Base-by-base conservation (phyloP, 1,139 yeast species). In the Trichomonascaceae sp. region DNA sequence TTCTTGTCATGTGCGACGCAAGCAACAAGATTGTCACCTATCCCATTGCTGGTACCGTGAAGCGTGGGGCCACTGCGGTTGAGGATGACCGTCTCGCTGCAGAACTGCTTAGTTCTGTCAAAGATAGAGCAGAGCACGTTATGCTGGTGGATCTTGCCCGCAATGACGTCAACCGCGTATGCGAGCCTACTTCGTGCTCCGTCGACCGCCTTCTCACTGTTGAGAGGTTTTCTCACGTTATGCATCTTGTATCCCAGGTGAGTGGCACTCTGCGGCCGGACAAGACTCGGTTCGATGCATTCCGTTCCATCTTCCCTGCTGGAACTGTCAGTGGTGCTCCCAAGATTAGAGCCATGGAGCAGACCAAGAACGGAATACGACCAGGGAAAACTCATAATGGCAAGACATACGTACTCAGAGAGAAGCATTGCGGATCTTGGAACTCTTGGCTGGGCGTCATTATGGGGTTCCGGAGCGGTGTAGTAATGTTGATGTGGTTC, bases 291-390 rank as follows among this genome's bases (percentile, higher is more conserved):
- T 89, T 89, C 52, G 98, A 89, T 60, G 98, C 98, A 0, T 85
- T 89, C 59, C 71, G 98, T 54, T 85, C 96, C 5, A 82, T 89
- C 39, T 89, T 89, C 72, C 98, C 98, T 16, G 98, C 98, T 1
- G 98, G 98, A 30, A 89, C 98, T 1, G 97, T 89, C 11, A 78
- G 93, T 41, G 98, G 98, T 27, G 97, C 98, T 1, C 98, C 98
- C 37, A 89, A 89, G 60, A 93, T 89, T 32, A 74, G 74, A 46
- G 98, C 98, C 6, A 89, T 89, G 98, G 93, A 87, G 57, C 17
- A 72, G 51, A 0, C 79, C 78, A 22, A 73, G 55, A 2, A 71
- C 72, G 1, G 76, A 68, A 46, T 68, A 73, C 4, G 76, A 67
- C 76, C 76, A 70, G 0, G 79, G 79, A 47, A 73, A 72, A 14